phyloP scores from a whole-genome alignment of 306 rosid genomes.

The Hippophae rhamnoides region DNA sequence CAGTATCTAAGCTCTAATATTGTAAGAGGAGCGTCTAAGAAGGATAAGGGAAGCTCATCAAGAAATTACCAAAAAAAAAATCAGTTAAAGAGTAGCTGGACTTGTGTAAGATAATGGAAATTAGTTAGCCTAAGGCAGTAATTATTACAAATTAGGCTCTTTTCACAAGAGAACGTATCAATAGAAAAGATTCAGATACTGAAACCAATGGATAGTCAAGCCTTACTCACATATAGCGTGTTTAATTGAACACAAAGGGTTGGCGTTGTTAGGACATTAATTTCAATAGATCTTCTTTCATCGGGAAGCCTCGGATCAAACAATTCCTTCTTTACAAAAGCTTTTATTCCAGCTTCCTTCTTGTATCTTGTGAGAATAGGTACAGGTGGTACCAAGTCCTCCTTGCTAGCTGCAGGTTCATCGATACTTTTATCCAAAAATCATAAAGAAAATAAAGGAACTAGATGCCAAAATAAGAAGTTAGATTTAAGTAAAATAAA shows the following conservation, averaged over 20 bases:
- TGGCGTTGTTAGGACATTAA: constrained; percentile 62
- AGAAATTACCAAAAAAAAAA: too few relatives aligned
- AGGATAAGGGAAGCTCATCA: too few relatives aligned
- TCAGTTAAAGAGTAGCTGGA: too few relatives aligned
- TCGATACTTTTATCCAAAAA: constrained; percentile 15
- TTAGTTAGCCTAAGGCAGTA: too few relatives aligned
- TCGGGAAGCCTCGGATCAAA: constrained; percentile 81
- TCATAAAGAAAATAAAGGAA: background rate
- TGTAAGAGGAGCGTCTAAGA: too few relatives aligned
- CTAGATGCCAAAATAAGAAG: background rate
- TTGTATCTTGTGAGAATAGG: constrained; percentile 87
- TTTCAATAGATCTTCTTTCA: constrained; percentile 65
- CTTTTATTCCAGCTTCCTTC: constrained; percentile 90
- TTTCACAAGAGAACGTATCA: background rate
- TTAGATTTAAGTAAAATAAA: background rate
- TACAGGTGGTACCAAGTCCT: constrained; percentile 79
- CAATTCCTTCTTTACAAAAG: constrained; percentile 92
- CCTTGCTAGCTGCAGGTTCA: constrained; percentile 70
- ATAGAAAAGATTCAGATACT: constrained; percentile 9
- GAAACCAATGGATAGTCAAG: constrained; percentile 5
- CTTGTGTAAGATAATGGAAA: too few relatives aligned
- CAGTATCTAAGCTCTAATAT: too few relatives aligned
- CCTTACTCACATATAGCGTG: constrained; percentile 76
- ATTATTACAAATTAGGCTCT: background rate
- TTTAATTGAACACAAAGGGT: constrained; percentile 87